A percentile compares a stretch with the other conserved stretches of the same genome.
Evolutionary conservation across 2,329 filamentous ascomycete genomes (phyloP).

Genomic region (Alternaria metachromatica): DNA sequence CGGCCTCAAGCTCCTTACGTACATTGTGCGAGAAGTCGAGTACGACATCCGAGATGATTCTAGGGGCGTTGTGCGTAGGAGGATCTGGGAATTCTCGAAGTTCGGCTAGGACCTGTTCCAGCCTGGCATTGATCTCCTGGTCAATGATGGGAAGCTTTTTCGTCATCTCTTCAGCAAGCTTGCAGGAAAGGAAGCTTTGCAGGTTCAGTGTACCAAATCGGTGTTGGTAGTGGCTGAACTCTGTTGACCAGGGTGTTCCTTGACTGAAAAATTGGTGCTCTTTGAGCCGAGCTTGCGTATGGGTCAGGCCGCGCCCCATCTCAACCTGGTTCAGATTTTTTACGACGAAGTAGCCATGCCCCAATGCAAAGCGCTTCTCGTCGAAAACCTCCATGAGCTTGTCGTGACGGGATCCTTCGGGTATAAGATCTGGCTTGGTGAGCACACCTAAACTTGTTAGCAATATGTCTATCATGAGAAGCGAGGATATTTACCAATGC

Average conservation of each 20-base stretch:
- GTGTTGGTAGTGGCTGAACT: constrained; percentile 47
- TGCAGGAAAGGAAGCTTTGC: constrained; percentile 56
- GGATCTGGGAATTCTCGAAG: constrained; percentile 70
- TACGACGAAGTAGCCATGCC: constrained; percentile 80
- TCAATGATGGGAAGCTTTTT: constrained; percentile 52
- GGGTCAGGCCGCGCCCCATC: constrained; percentile 52
- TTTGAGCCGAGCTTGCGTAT: constrained; percentile 55
- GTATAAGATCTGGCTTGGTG: constrained; percentile 81
- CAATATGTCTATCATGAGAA: neutral
- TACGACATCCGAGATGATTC: constrained; percentile 68
- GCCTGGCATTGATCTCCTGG: constrained; percentile 53
- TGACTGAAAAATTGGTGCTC: constrained; percentile 60
- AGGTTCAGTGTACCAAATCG: constrained; percentile 62
- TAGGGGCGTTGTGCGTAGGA: constrained; percentile 68
- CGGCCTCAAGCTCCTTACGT: constrained; percentile 61
- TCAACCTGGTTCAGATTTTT: constrained; percentile 66
- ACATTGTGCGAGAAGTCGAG: constrained; percentile 62
- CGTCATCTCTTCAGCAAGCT: constrained; percentile 55
- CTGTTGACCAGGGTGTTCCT: constrained; percentile 54
- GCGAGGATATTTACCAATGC: constrained; percentile 39
- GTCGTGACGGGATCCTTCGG: constrained; percentile 56
- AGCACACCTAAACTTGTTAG: constrained; percentile 68
- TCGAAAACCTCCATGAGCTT: constrained; percentile 69
- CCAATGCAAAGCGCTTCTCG: constrained; percentile 67
- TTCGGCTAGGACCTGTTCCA: constrained; percentile 48